Evolutionary conservation across 345 rosid genomes (phyloP).

Genomic region (Geranium rotundifolium): DNA sequence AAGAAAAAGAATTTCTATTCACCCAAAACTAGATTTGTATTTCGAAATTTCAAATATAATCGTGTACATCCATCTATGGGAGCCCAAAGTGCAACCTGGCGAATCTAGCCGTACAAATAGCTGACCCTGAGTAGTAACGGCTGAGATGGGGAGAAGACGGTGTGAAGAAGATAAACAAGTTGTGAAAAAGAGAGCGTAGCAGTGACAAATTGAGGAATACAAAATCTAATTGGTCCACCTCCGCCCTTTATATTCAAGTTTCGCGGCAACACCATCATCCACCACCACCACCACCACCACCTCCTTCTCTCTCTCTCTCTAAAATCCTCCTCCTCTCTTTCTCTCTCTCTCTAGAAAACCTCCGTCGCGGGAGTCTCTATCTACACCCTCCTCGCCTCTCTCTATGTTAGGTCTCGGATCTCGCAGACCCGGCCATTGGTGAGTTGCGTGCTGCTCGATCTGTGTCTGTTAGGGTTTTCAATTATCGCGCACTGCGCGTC

Average conservation of each 20-base stretch:
- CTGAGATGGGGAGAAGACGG: background rate
- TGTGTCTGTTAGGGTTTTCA: conserved; percentile 5
- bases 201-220: background rate
- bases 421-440: conserved; percentile 6
- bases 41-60: background rate
- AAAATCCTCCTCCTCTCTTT: conserved; percentile 5
- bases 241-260: conserved; percentile 58
- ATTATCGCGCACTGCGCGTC: background rate
- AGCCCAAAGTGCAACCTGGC: background rate
- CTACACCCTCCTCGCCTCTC: background rate
- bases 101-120: background rate
- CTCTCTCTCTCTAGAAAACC: conserved; percentile 11
- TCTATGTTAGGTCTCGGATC: conserved; percentile 4
- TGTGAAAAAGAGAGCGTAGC: background rate
- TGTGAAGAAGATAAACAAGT: background rate
- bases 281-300: background rate
- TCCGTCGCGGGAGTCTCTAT: background rate
- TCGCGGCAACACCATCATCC: conserved; percentile 55
- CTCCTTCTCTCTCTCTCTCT: conserved; percentile 10
- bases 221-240: conserved; percentile 1
- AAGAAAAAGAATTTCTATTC: no score
- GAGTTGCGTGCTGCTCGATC: conserved; percentile 1
- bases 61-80: background rate
- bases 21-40: background rate
- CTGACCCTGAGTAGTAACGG: background rate